Evolutionary conservation across 1,284 basidiomycete genomes (phyloP), one percentile per base, ranked within the genome.

Genomic region (Ganoderma boninense): DNA sequence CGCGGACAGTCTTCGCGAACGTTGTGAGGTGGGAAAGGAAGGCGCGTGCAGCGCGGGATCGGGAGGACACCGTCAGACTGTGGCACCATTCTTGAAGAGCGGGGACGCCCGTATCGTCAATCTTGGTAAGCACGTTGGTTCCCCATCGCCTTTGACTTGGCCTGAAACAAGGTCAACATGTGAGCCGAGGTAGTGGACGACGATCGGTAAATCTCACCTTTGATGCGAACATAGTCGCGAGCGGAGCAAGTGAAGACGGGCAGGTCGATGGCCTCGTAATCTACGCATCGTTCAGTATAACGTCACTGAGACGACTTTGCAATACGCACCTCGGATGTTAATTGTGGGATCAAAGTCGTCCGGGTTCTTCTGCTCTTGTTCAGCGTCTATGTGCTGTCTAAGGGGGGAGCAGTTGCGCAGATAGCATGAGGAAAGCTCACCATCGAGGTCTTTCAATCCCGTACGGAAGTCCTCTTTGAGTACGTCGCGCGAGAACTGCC

Each of bases 221-320:
- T 71, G 40, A 68, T 59, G 18, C 59, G 69, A 38, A 89, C 84
- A 73, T 91, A 90, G 76, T 91, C 89, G 18, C 89, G 84, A 38
- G 87, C 85, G 0, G 89, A 90, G 69, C 84, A 86, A 8, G 88
- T 89, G 79, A 90, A 90, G 14, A 90, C 88, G 4, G 89, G 89
- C 4, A 90, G 82, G 69, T 90, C 82, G 66, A 90, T 89, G 1
- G 82, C 83, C 32, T 85, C 83, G 71, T 90, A 90, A 74, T 90
- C 89, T 90, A 66, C 8, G 49, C 13, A 52, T 26, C 20, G 59
- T 46, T 69, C 62, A 11, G 13, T 42, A 35, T 20, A 18, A 66
- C 6, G 20, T 52, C 64, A 52, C 35, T 8, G 32, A n/a, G 18
- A 35, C 6, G 29, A 63, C 38, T 13, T 11, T n/a, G 46, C 26